Base-by-base conservation (phyloP, 768 basidiomycete genomes). In the Mycena rosella region DNA sequence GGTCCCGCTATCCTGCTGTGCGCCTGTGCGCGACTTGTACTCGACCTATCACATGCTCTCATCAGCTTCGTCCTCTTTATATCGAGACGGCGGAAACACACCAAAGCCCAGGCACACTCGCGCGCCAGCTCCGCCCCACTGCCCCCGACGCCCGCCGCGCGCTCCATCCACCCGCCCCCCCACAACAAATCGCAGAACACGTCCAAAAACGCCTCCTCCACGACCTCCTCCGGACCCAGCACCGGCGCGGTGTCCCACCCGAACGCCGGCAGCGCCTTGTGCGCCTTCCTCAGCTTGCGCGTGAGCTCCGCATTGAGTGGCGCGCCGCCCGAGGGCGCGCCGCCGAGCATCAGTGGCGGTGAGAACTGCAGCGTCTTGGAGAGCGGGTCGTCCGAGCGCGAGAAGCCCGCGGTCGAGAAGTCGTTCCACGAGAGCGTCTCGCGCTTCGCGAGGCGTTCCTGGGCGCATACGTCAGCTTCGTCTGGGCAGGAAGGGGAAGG, bases 101-200 rank as follows among this genome's bases (percentile, higher is more conserved):
- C 96, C 83, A 98, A 72, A 22, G 92, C 94, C 96, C 96, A 98
- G 74, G 95, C 96, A 72, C 94, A 94, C 70, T 96, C 94, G 70
- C 92, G 84, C 76, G 95, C 94, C 34, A 67, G 11, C 34, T 70
- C 71, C 38, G 63, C 63, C 56, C 47, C 30, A 22, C 59, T 34
- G 4, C 75, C 76, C 65, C 90, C 88, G 71, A 96, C 95, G 4
- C 83, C 84, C 48, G 89, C 79, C 72, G 94, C 91, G 6, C 86
- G 78, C 69, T 96, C 92, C 87, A 92, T 89, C 86, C 96, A 97
- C 5, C 94, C 94, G 73, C 87, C 90, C 56, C 89, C 96, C 70
- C 91, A 94, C 7, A 95, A 80, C 40, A 95, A 79, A 76, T 94
- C 93, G 70, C 91, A 93, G 74, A 94, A 95, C 18, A 93, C 92